Conservation (phyloP, 148 eudicot genomes). For the Silene conica region DNA sequence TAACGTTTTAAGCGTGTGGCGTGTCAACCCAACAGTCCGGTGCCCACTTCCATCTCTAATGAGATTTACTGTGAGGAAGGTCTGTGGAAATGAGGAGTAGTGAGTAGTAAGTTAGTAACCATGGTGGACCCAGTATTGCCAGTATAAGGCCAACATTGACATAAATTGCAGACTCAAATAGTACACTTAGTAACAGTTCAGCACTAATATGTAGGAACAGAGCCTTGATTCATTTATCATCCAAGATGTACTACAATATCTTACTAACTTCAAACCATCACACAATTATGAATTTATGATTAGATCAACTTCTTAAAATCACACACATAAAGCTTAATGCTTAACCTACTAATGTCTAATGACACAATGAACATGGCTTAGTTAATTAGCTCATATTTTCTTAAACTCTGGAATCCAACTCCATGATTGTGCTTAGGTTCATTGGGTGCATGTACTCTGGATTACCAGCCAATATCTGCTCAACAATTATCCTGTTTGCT, state of each 20-base stretch:
- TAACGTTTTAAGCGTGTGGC: too few species aligned
- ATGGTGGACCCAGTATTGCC: background rate
- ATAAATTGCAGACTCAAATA: background rate
- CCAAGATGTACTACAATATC: background rate
- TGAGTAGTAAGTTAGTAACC: background rate
- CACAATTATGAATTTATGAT: background rate
- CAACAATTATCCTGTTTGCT: conserved; percentile 36
- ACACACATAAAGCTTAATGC: background rate
- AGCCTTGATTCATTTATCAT: conserved; percentile 7
- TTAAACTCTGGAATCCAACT: conserved; percentile 29
- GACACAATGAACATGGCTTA: background rate
- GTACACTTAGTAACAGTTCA: background rate
- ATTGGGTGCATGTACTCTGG: conserved; percentile 40
- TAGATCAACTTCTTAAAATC: background rate
- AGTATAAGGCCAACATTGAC: background rate
- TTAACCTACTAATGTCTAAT: background rate
- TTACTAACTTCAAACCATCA: background rate
- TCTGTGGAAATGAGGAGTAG: background rate
- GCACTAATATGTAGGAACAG: background rate
- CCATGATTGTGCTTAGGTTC: conserved; percentile 41
- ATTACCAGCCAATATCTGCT: conserved; percentile 31
- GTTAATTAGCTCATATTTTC: background rate
- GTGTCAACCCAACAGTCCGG: too few species aligned
- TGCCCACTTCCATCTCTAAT: too few species aligned
- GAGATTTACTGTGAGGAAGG: too few species aligned